Evolutionary conservation across 495 filamentous ascomycete species (phyloP), one percentile per base, ranked within the genome.

Genomic region (Penicillium cosmopolitanum): DNA sequence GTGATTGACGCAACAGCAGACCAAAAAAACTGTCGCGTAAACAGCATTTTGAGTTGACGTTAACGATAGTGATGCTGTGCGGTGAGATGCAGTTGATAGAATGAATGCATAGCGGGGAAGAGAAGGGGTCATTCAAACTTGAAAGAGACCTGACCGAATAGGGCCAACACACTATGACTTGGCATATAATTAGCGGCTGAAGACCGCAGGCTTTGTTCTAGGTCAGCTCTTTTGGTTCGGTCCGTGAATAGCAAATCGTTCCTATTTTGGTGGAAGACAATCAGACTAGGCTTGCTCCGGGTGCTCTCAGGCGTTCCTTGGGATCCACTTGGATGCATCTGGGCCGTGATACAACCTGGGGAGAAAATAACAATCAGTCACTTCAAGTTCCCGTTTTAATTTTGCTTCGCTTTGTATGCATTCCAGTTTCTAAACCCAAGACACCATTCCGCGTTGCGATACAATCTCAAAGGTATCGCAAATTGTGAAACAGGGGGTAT

Each of bases 1-100:
- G 55, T 38, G n/a, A 59, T 18, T 43, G 52, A 55, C 18, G 38
- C 40, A 6, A 68, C 42, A 21, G 64, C 38, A 18, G 58, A 55
- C 40, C 57, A 43, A 16, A 56, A 36, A 10, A 57, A 31, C 23
- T 47, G 53, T 7, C 23, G 50, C 18, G 31, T 31, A n/a, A 56
- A 50, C 57, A 55, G 53, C 54, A 63, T 63, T 11, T 13, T 61
- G 21, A 19, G 33, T 19, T 40, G 36, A 48, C 15, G 15, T 48
- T 28, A 48, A 48, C 46, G 46, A 48, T 5, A 48, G 46, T 48
- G 46, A 48, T 28, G 19, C 11, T 48, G 19, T 48, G 46, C 11
- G 18, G 15, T 48, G 21, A 10, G 21, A 25, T n/a, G 33, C 42
- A 47, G 23, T 10, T 40, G 38, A 6, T 21, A 16, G 42, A 7